Evolutionary conservation across 257 asterid genomes (phyloP).

Genomic region (Perilla frutescens): DNA sequence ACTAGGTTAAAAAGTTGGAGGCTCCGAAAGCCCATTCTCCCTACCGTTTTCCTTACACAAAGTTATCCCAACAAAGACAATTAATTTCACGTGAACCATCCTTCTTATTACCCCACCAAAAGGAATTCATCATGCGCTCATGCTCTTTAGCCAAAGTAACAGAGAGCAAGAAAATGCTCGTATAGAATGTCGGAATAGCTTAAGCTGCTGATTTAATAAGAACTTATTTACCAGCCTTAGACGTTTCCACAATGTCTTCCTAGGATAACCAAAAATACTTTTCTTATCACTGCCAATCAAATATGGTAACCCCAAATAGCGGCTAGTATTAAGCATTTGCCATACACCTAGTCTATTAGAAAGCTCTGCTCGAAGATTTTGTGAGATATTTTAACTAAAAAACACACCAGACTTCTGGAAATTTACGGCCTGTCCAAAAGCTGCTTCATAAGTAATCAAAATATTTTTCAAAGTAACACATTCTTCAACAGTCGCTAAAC

Average conservation of each 20-base stretch:
- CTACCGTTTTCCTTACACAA: not conserved
- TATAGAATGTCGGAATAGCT: not conserved
- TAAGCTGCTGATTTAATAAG: not conserved
- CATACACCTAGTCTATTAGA: not conserved
- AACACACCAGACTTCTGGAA: too few relatives aligned
- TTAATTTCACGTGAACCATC: not conserved
- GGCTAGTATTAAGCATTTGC: not conserved
- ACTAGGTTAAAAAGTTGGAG: not conserved
- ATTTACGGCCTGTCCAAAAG: not conserved
- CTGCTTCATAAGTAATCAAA: too few relatives aligned
- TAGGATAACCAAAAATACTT: not conserved
- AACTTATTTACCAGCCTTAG: not conserved
- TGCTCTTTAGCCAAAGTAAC: not conserved
- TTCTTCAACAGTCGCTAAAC: too few relatives aligned
- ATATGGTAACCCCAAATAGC: not conserved
- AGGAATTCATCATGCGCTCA: not conserved
- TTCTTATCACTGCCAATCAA: not conserved
- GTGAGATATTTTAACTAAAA: not conserved
- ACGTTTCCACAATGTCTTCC: not conserved
- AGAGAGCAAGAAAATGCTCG: not conserved
- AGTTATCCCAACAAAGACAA: not conserved
- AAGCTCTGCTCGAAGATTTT: rapidly evolving
- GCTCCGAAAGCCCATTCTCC: not conserved
- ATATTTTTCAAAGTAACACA: too few relatives aligned
- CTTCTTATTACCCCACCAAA: not conserved